Evolutionary conservation across 495 filamentous ascomycete genomes (phyloP).

Genomic region (Hyaloscypha bicolor): DNA sequence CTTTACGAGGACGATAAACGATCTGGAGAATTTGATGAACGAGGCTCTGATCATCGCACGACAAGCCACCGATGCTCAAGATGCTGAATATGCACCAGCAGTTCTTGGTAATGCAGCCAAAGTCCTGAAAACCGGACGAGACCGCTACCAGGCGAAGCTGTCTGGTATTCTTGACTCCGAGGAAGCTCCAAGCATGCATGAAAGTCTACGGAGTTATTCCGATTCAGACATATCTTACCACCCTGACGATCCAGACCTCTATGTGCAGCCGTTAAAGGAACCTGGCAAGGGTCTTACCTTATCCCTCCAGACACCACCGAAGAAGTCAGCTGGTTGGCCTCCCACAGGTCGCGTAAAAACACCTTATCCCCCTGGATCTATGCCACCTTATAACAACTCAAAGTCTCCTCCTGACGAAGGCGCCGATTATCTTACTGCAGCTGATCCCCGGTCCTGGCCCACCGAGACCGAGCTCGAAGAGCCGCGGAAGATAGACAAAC

Average conservation of each 20-base stretch:
- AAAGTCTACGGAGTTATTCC: conserved; percentile 22
- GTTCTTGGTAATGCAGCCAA: conserved; percentile 20
- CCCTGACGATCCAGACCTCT: conserved; percentile 13
- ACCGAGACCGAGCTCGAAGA: conserved; percentile 3
- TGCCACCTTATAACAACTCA: background rate
- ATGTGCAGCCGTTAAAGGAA: background rate
- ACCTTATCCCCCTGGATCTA: conserved; percentile 17
- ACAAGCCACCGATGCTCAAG: conserved; percentile 34
- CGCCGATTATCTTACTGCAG: conserved; percentile 6
- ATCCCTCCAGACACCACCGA: background rate
- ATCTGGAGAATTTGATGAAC: conserved; percentile 42
- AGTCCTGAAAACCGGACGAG: conserved; percentile 19
- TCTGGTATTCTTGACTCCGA: conserved; percentile 12
- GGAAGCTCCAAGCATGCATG: conserved; percentile 28
- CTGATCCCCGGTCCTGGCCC: conserved; percentile 22
- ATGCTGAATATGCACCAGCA: conserved; percentile 6
- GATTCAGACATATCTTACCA: conserved; percentile 5
- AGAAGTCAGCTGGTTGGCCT: conserved; percentile 18
- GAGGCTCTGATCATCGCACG: conserved; percentile 41
- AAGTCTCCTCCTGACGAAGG: background rate
- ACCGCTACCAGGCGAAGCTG: conserved; percentile 2
- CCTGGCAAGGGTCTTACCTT: background rate
- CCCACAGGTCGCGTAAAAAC: conserved; percentile 18
- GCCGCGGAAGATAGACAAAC: background rate
- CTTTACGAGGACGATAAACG: conserved; percentile 35